A percentile compares a stretch with the other conserved stretches of the same genome.
phyloP scores from a whole-genome alignment of 331 rosid genomes.

The Malus hybrid region DNA sequence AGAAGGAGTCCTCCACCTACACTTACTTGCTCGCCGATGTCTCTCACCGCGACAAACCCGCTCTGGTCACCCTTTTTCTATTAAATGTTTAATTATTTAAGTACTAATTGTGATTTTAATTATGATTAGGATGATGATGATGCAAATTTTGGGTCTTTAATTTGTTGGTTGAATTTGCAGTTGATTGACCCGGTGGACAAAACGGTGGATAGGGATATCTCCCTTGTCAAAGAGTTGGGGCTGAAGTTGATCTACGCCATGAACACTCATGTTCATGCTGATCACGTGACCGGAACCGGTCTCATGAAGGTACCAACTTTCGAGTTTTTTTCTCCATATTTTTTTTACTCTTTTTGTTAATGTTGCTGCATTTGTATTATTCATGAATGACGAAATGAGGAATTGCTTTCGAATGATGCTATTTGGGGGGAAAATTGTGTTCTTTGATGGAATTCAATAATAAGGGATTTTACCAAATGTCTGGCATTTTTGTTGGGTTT shows the following conservation, averaged over 20 bases:
- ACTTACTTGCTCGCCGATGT: slow-evolving; percentile 83
- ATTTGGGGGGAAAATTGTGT: background rate
- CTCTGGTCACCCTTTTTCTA: slow-evolving; percentile 39
- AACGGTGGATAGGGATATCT: slow-evolving; percentile 77
- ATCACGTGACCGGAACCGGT: slow-evolving; percentile 90
- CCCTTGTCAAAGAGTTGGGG: slow-evolving; percentile 58
- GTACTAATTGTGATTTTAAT: background rate
- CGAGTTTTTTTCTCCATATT: background rate
- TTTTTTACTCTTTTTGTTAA: background rate
- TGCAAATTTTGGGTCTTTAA: background rate
- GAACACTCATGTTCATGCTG: slow-evolving; percentile 97
- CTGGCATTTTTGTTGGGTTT: background rate
- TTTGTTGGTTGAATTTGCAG: slow-evolving; percentile 23
- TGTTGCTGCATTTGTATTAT: background rate
- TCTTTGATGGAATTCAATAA: background rate
- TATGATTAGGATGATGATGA: background rate
- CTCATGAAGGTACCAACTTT: slow-evolving; percentile 55
- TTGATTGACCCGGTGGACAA: slow-evolving; percentile 96
- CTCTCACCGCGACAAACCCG: slow-evolving; percentile 65
- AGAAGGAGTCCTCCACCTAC: slow-evolving; percentile 71
- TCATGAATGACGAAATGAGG: background rate
- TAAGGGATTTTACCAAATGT: background rate
- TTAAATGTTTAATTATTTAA: background rate
- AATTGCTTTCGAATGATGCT: background rate
- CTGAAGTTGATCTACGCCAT: slow-evolving; percentile 66